phyloP scores from a whole-genome alignment of 495 filamentous ascomycete genomes.

The Lophium mytilinum region DNA sequence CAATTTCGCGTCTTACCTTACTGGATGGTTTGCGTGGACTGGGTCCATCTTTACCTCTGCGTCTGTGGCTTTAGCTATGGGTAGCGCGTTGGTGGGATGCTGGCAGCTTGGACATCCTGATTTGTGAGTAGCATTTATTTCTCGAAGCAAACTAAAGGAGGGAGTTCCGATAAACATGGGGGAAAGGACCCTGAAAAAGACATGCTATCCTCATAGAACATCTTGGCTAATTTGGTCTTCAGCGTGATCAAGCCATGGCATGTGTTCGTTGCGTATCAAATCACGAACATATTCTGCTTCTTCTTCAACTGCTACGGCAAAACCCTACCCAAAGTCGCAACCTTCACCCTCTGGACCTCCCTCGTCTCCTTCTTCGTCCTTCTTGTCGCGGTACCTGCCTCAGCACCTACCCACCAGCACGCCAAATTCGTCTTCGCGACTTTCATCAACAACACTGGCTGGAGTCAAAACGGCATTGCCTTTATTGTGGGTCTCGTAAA shows the following conservation, averaged over 20 bases:
- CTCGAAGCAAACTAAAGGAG: too few relatives aligned
- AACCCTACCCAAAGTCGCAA: conserved; percentile 43
- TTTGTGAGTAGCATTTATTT: conserved; percentile 35
- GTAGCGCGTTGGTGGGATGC: conserved; percentile 46
- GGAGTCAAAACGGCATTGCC: conserved; percentile 50
- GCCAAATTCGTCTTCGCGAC: conserved; percentile 53
- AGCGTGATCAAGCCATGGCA: conserved; percentile 50
- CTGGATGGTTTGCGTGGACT: conserved; percentile 52
- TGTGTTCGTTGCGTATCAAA: conserved; percentile 41
- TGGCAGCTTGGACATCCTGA: conserved; percentile 51
- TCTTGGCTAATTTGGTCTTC: conserved; percentile 3
- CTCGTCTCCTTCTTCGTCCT: conserved; percentile 49
- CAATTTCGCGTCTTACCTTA: conserved; percentile 47
- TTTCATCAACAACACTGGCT: conserved; percentile 57
- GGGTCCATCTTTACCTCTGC: conserved; percentile 52
- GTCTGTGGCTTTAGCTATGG: conserved; percentile 48
- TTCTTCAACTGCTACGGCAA: conserved; percentile 54
- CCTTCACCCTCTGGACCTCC: conserved; percentile 43
- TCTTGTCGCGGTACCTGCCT: conserved; percentile 47
- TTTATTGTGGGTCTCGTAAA: conserved; percentile 59
- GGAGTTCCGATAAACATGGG: too few relatives aligned
- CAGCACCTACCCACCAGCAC: conserved; percentile 45
- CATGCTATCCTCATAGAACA: background rate
- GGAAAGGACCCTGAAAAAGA: background rate
- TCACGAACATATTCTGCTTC: conserved; percentile 49